phyloP scores from a whole-genome alignment of 1,284 basidiomycete genomes.

The Ustilago vetiveriae region DNA sequence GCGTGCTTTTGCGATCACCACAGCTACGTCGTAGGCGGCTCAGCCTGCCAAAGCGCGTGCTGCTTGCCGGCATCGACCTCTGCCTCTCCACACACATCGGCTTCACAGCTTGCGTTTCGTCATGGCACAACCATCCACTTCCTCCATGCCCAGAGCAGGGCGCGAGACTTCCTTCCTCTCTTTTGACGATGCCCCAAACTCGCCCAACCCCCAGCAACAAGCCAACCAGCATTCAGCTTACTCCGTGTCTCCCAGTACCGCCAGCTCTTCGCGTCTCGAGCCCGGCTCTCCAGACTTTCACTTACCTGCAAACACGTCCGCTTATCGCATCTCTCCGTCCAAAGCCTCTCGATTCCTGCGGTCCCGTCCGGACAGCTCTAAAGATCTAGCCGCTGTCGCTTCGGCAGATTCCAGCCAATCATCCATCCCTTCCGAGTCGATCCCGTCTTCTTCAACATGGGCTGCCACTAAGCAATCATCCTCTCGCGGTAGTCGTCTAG shows the following conservation, averaged over 20 bases:
- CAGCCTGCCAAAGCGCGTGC: too few species aligned
- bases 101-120: too few species aligned
- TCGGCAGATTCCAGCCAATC: constrained; percentile 6
- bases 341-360: constrained; percentile 3
- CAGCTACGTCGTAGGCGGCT: too few species aligned
- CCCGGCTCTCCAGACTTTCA: constrained; percentile 4
- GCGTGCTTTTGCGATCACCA: too few species aligned
- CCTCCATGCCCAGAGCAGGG: constrained; percentile 2
- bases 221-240: background rate
- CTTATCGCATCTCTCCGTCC: constrained; percentile 13
- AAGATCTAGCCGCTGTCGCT: constrained; percentile 8
- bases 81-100: background rate
- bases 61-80: too few species aligned
- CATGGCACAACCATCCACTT: constrained; percentile 22
- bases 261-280: background rate
- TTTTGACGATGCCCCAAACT: constrained; percentile 26
- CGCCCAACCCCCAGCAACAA: constrained; percentile 4
- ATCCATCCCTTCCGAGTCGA: constrained; percentile 7
- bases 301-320: background rate
- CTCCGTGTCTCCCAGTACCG: background rate
- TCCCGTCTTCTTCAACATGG: constrained; percentile 14
- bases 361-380: constrained; percentile 12
- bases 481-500: constrained; percentile 32
- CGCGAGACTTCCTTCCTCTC: constrained; percentile 28
- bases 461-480: constrained; percentile 5